Conservation (phyloP, 225 moss, liverwort and hornwort species). For the Straminergon stramineum region DNA sequence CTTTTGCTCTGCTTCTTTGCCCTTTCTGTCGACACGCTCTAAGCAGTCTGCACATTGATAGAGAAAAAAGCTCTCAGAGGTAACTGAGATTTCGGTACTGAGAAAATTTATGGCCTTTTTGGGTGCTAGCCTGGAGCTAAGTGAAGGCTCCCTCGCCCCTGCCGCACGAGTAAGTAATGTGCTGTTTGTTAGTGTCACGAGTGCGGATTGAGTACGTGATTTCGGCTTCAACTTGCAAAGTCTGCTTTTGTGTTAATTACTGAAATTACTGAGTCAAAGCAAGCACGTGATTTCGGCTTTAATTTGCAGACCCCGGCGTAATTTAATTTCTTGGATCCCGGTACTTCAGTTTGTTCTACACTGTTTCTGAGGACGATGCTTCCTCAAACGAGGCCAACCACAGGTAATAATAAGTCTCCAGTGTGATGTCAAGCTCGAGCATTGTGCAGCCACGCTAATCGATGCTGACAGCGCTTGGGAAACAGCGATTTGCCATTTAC, state of each 20-base stretch:
- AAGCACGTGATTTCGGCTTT: background rate
- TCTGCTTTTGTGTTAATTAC: background rate
- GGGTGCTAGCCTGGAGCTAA: background rate
- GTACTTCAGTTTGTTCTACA: background rate
- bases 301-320: background rate
- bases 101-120: background rate
- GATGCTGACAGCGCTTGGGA: background rate
- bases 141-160: background rate
- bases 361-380: background rate
- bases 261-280: background rate
- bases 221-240: background rate
- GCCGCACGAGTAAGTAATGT: background rate
- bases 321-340: background rate
- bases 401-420: background rate
- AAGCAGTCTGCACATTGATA: background rate
- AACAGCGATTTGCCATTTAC: background rate
- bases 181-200: background rate
- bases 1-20: background rate
- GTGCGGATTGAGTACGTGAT: background rate
- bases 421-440: background rate
- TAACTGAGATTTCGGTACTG: background rate
- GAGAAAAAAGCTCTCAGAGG: background rate
- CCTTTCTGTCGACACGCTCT: background rate
- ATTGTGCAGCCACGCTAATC: background rate
- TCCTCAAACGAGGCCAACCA: background rate